Conservation (phyloP, 2,329 filamentous ascomycete genomes). For the Corinectria fuckeliana region DNA sequence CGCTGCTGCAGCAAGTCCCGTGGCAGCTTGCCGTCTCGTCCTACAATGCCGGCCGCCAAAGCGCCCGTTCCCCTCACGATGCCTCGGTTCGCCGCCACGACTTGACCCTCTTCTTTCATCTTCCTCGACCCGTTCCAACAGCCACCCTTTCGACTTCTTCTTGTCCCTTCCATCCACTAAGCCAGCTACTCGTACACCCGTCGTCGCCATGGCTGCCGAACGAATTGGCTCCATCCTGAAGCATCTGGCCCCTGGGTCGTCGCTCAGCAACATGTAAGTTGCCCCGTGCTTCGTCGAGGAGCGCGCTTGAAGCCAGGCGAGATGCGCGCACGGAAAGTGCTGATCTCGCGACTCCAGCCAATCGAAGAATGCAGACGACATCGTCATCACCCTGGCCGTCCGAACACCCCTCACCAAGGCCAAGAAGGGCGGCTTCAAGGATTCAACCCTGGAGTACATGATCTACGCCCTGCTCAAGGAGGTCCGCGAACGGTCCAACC, state of each 20-base stretch:
- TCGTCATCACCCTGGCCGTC: slow-evolving; percentile 92
- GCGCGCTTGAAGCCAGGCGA: not conserved
- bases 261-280: slow-evolving; percentile 78
- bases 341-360: slow-evolving; percentile 62
- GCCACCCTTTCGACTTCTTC: slow-evolving; percentile 4
- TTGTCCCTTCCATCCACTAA: slow-evolving; percentile 1
- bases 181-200: not conserved
- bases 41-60: slow-evolving; percentile 3
- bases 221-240: slow-evolving; percentile 86
- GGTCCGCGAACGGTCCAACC: slow-evolving; percentile 71
- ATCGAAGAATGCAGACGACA: slow-evolving; percentile 91
- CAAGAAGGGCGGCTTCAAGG: slow-evolving; percentile 92
- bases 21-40: slow-evolving; percentile 26
- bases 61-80: slow-evolving; percentile 28
- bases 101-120: slow-evolving; percentile 17
- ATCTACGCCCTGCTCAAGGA: slow-evolving; percentile 83
- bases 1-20: slow-evolving; percentile 31
- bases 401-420: slow-evolving; percentile 90
- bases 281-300: not conserved
- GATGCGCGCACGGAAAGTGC: not conserved
- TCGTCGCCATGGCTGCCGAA: slow-evolving; percentile 75
- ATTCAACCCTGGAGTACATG: slow-evolving; percentile 87
- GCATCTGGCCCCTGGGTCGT: slow-evolving; percentile 79
- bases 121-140: slow-evolving; percentile 1
- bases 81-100: slow-evolving; percentile 28